Conservation (phyloP, 164 flowering plant species). For the Litsea cubeba region DNA sequence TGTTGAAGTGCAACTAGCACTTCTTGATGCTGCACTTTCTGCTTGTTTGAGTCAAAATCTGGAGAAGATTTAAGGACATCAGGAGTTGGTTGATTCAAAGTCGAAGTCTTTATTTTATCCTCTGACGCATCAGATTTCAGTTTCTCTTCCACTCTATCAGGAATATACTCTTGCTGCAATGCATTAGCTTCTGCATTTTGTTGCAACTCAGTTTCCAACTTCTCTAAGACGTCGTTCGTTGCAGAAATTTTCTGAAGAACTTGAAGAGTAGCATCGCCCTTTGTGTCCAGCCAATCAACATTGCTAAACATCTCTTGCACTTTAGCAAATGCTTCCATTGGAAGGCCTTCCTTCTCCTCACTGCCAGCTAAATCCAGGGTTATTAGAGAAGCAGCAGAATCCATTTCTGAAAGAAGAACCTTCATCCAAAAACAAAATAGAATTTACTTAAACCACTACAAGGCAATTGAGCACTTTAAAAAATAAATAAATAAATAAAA, state of each 20-base stretch:
- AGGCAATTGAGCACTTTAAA: not conserved
- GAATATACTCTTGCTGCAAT: constrained; percentile 19
- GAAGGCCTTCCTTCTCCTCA: constrained; percentile 85
- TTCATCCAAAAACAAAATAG: constrained; percentile 20
- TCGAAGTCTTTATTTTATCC: constrained; percentile 14
- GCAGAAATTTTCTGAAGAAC: constrained; percentile 47
- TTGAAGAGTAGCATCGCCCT: constrained; percentile 49
- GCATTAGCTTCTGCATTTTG: constrained; percentile 16
- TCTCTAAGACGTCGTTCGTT: constrained; percentile 39
- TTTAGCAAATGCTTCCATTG: constrained; percentile 80
- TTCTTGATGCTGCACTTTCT: constrained; percentile 30
- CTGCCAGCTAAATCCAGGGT: constrained; percentile 40
- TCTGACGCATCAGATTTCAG: constrained; percentile 18
- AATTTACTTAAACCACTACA: constrained; percentile 4
- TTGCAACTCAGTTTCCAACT: constrained; percentile 25
- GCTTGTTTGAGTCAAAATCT: constrained; percentile 19
- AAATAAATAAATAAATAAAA: not conserved
- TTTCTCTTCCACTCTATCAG: constrained; percentile 13
- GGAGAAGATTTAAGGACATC: constrained; percentile 15
- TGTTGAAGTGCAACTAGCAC: constrained; percentile 6
- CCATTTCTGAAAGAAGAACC: constrained; percentile 87
- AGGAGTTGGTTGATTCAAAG: constrained; percentile 7
- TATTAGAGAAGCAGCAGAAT: constrained; percentile 47
- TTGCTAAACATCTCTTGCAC: constrained; percentile 75
- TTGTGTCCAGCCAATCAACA: constrained; percentile 68